Evolutionary conservation across 495 filamentous ascomycete genomes (phyloP).

Genomic region (Xylaria venustula): DNA sequence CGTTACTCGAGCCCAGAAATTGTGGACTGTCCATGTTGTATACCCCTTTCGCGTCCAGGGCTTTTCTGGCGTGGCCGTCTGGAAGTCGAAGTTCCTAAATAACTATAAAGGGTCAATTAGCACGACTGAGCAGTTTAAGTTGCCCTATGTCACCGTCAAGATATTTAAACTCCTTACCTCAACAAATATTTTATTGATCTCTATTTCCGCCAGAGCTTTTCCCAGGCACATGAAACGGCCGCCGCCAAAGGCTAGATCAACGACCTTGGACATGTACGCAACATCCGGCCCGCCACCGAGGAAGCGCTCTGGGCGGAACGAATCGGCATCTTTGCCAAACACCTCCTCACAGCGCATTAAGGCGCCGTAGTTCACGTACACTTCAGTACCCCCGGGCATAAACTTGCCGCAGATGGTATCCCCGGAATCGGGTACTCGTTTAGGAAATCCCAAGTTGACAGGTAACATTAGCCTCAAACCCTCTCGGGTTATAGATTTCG

Average conservation of each 20-base stretch:
- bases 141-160: background rate
- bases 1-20: slow-evolving; percentile 20
- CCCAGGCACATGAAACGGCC: slow-evolving; percentile 47
- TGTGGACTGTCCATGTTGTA: slow-evolving; percentile 15
- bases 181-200: slow-evolving; percentile 57
- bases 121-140: background rate
- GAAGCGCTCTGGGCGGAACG: slow-evolving; percentile 58
- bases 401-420: slow-evolving; percentile 47
- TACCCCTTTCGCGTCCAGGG: slow-evolving; percentile 34
- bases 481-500: slow-evolving; percentile 52
- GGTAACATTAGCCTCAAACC: slow-evolving; percentile 47
- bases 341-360: slow-evolving; percentile 35
- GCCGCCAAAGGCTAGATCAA: slow-evolving; percentile 43
- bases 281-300: slow-evolving; percentile 35
- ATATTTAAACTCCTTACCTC: slow-evolving; percentile 37
- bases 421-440: slow-evolving; percentile 50
- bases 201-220: slow-evolving; percentile 41
- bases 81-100: slow-evolving; percentile 54
- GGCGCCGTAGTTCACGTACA: slow-evolving; percentile 47
- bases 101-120: slow-evolving; percentile 33
- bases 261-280: slow-evolving; percentile 35
- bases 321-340: slow-evolving; percentile 48
- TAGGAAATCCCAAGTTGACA: slow-evolving; percentile 32
- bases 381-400: slow-evolving; percentile 50
- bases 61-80: slow-evolving; percentile 45